Evolutionary conservation across 495 filamentous ascomycete species (phyloP).

Genomic region (Talaromyces wortmannii): DNA sequence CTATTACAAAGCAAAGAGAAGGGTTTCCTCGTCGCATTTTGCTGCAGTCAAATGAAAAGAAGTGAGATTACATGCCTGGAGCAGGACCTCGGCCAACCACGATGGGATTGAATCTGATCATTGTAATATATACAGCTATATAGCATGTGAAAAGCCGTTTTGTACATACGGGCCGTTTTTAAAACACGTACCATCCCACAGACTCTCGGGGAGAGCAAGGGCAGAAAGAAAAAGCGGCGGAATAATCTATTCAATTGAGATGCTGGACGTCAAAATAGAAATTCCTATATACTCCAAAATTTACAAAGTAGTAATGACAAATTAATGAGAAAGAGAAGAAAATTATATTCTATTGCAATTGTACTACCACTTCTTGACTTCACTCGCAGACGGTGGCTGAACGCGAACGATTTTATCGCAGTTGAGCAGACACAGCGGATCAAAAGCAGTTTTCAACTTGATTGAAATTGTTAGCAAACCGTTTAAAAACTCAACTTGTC

Average conservation of each 20-base stretch:
- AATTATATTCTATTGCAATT: neutral
- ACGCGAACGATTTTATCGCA: conserved; percentile 59
- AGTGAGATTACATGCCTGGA: neutral
- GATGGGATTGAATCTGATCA: neutral
- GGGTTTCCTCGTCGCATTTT: conserved; percentile 9
- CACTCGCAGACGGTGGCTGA: conserved; percentile 28
- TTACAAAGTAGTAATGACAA: no score
- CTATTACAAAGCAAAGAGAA: conserved; percentile 37
- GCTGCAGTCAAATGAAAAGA: neutral
- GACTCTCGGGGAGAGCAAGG: no score
- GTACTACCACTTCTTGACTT: conserved; percentile 33
- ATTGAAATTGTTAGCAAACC: neutral
- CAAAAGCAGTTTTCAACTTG: conserved; percentile 58
- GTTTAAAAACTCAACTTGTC: neutral
- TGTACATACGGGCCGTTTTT: no score
- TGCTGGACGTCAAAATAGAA: no score
- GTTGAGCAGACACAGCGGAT: conserved; percentile 59
- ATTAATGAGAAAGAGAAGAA: neutral
- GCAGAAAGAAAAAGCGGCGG: no score
- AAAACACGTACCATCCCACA: no score
- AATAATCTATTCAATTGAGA: no score
- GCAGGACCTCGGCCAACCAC: neutral
- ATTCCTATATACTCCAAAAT: no score
- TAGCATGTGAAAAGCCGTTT: neutral
- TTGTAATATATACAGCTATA: conserved; percentile 4